phyloP scores from a whole-genome alignment of 768 basidiomycete species.

The Panellus pusillus region DNA sequence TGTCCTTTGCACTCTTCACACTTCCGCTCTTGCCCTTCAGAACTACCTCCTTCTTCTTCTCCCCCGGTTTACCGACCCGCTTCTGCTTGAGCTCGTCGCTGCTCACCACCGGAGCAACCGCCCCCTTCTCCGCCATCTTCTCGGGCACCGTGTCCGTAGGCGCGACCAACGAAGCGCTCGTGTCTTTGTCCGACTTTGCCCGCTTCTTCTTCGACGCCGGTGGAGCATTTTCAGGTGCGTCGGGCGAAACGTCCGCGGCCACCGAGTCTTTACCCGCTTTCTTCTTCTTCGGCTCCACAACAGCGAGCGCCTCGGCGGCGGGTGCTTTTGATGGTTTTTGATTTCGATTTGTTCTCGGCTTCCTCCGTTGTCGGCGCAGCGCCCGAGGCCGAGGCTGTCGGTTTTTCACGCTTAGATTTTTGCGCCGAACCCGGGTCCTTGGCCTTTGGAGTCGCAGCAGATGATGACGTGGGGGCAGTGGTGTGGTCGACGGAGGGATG shows the following conservation, averaged over 20 bases:
- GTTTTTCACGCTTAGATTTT: neutral
- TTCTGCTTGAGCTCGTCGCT: conserved; percentile 57
- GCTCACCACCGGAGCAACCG: conserved; percentile 28
- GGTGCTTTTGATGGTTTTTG: neutral
- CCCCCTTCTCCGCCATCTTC: conserved; percentile 8
- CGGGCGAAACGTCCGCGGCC: neutral
- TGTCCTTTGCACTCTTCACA: conserved; percentile 55
- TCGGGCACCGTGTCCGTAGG: neutral
- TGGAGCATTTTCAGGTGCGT: neutral
- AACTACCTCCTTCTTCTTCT: conserved; percentile 60
- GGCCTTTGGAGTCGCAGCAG: conserved; percentile 18
- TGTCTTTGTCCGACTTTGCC: neutral
- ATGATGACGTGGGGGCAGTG: too few species aligned
- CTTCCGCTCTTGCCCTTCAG: conserved; percentile 34
- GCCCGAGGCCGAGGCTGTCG: neutral
- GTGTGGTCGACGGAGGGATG: conserved; percentile 4
- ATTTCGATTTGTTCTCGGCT: conserved; percentile 16
- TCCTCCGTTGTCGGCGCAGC: conserved; percentile 2
- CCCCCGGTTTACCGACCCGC: conserved; percentile 39
- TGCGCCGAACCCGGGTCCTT: conserved; percentile 11
- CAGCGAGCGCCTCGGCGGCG: neutral
- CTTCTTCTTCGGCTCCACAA: conserved; percentile 1
- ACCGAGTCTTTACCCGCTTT: conserved; percentile 16
- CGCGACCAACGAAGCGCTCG: too few species aligned
- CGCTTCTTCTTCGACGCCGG: neutral